Base-by-base conservation (phyloP, 2,329 filamentous ascomycete genomes). In the Pseudocercospora fuligena region DNA sequence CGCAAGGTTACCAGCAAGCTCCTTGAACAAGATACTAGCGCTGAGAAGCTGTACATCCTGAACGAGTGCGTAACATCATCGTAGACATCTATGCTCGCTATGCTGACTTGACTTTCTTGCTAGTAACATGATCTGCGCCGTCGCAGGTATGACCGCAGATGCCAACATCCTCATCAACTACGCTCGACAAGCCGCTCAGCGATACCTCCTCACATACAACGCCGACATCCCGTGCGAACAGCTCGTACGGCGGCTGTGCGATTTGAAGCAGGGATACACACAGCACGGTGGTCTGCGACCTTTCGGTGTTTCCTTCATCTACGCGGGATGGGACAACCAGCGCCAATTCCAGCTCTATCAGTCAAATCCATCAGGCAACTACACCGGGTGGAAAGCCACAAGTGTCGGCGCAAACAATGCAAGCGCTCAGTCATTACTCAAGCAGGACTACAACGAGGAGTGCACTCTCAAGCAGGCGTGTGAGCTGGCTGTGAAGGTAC, bases 81-180 rank as follows among this genome's bases (percentile, higher is more conserved):
- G 63, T 33, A 59, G 14, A 19, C 3, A 5, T 27, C 40, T n/a
- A 11, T 23, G 3, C 16, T 7, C 51, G 16, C n/a, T 31, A 53
- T 46, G 43, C 61, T 57, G 33, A 21, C 49, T 14, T 57, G 33
- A 21, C 49, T 14, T 29, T 12, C 36, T 46, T 16, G 21, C 8
- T 73, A 98, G 94, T 85, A 99, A 99, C 86, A 99, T 99, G 96
- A 98, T 99, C 82, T 97, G 94, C 82, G 95, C 95, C 69, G 95
- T 99, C 67, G 95, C 95, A 76, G 95, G 95, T 79, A 98, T 99
- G 94, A 99, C 94, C 54, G 95, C 95, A 78, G 95, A 99, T 80
- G 95, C 95, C 81, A 99, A 99, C 86, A 99, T 99, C 82, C 93
- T 99, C 80, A 99, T 99, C 89, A 99, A 99, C 87, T 97, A 96